Percentiles rank a stretch among this genome's conserved stretches.
These are phyloP conservation scores for Ascosphaera apis DNA, from an alignment of 2,329 filamentous ascomycete genomes.

Conservation along the genomic window DNA sequence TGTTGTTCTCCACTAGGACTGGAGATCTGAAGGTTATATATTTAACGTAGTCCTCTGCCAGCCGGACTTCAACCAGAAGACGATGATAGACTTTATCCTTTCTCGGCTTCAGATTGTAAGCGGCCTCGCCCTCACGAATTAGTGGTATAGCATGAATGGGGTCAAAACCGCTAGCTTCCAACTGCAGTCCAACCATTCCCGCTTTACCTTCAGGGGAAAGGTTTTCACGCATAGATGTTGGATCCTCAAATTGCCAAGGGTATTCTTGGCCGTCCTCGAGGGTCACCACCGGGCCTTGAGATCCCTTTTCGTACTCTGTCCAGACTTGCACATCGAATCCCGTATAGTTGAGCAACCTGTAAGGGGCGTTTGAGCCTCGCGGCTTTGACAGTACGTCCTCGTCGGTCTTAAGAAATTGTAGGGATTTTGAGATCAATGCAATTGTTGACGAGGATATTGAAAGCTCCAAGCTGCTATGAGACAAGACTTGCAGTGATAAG, in stretches of 20 bases:
- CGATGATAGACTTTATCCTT: slow-evolving; percentile 69
- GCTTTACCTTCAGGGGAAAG: slow-evolving; percentile 62
- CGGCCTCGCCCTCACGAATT: slow-evolving; percentile 77
- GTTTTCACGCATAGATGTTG: slow-evolving; percentile 87
- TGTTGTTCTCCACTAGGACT: slow-evolving; percentile 80
- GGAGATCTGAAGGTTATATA: slow-evolving; percentile 91
- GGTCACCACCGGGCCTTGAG: slow-evolving; percentile 43
- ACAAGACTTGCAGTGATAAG: slow-evolving; percentile 64
- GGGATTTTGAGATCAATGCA: slow-evolving; percentile 75
- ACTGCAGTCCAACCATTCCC: slow-evolving; percentile 55
- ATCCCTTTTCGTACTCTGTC: slow-evolving; percentile 50
- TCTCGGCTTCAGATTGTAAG: slow-evolving; percentile 76
- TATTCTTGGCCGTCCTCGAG: slow-evolving; percentile 74
- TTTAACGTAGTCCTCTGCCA: slow-evolving; percentile 92
- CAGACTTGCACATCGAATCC: slow-evolving; percentile 76
- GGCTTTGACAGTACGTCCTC: slow-evolving; percentile 89
- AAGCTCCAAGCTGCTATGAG: slow-evolving; percentile 73
- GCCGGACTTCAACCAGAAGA: slow-evolving; percentile 70
- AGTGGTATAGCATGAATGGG: slow-evolving; percentile 68
- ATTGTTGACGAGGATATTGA: slow-evolving; percentile 88
- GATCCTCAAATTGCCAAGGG: slow-evolving; percentile 93
- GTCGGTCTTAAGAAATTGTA: slow-evolving; percentile 67
- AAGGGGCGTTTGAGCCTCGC: slow-evolving; percentile 73
- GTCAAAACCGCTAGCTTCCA: slow-evolving; percentile 90
- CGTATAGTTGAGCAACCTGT: slow-evolving; percentile 84